Evolutionary conservation across 805 yeast genomes (phyloP).

Genomic region (Hanseniaspora taiwanica): DNA sequence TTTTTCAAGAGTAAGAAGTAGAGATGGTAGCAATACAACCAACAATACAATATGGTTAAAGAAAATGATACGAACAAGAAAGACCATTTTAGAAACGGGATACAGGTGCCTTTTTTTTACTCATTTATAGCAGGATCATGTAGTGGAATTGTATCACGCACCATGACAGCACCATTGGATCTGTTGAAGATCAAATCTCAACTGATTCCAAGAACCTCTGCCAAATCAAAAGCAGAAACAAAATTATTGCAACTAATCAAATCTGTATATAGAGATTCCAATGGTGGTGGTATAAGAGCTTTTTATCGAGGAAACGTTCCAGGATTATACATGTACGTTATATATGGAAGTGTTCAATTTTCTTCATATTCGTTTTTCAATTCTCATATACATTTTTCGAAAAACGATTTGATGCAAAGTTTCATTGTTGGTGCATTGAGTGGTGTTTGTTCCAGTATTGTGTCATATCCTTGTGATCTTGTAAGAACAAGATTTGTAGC

Average conservation of each 20-base stretch:
- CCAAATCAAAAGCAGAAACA: background rate
- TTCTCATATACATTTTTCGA: slow-evolving; percentile 19
- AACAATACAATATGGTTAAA: background rate
- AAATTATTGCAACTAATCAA: background rate
- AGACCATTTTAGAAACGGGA: slow-evolving; percentile 38
- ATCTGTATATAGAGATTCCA: background rate
- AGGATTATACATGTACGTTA: slow-evolving; percentile 71
- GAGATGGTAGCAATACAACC: too few relatives aligned
- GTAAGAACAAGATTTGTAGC: slow-evolving; percentile 78
- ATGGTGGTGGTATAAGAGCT: slow-evolving; percentile 57
- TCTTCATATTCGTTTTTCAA: slow-evolving; percentile 51
- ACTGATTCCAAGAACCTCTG: slow-evolving; percentile 9
- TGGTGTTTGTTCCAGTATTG: slow-evolving; percentile 58
- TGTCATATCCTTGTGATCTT: slow-evolving; percentile 85
- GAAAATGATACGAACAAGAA: slow-evolving; percentile 10
- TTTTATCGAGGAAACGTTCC: slow-evolving; percentile 97
- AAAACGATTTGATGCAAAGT: slow-evolving; percentile 7
- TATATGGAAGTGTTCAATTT: slow-evolving; percentile 82
- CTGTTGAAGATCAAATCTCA: slow-evolving; percentile 22
- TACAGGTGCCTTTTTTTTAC: slow-evolving; percentile 36
- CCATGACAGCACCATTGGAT: slow-evolving; percentile 26
- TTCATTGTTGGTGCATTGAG: slow-evolving; percentile 60
- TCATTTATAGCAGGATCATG: slow-evolving; percentile 58
- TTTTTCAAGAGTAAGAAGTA: too few relatives aligned
- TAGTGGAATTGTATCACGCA: slow-evolving; percentile 48